These are phyloP conservation scores for Miscanthus sacchariflorus DNA, from an alignment of 202 grass and related monocot genomes.

Conservation along the genomic window DNA sequence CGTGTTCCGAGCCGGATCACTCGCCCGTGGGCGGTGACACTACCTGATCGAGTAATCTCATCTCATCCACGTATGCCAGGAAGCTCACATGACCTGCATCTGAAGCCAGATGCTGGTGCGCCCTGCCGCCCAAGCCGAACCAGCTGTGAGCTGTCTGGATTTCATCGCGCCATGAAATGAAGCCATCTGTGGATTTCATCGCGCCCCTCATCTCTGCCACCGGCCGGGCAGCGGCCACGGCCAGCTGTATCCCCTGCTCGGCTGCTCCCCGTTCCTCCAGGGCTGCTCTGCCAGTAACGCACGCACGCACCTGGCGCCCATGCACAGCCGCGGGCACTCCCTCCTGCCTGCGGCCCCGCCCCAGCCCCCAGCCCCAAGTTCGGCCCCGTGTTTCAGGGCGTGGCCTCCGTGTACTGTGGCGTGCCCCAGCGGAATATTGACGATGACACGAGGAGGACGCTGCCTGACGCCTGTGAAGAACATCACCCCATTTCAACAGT, in stretches of 20 bases:
- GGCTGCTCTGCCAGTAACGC: neutral
- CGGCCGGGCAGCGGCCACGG: neutral
- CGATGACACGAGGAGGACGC: no score
- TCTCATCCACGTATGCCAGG: neutral
- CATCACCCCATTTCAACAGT: constrained; percentile 27
- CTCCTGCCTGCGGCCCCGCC: constrained; percentile 19
- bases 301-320: constrained; percentile 37
- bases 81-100: constrained; percentile 46
- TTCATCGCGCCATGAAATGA: constrained; percentile 41
- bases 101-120: constrained; percentile 18
- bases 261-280: neutral
- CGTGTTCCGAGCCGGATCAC: constrained; percentile 1
- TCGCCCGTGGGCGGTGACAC: constrained; percentile 5
- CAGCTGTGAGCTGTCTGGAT: constrained; percentile 41
- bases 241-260: constrained; percentile 42
- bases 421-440: constrained; percentile 8
- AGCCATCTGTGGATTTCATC: neutral
- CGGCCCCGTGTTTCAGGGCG: constrained; percentile 5
- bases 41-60: neutral
- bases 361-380: neutral
- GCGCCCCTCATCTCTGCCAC: constrained; percentile 19
- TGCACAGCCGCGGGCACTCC: constrained; percentile 35
- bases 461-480: constrained; percentile 18
- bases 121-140: constrained; percentile 41
- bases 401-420: constrained; percentile 18